These are phyloP conservation scores for Heterobasidion irregulare DNA, from an alignment of 1,284 basidiomycete species.

Conservation along the genomic window DNA sequence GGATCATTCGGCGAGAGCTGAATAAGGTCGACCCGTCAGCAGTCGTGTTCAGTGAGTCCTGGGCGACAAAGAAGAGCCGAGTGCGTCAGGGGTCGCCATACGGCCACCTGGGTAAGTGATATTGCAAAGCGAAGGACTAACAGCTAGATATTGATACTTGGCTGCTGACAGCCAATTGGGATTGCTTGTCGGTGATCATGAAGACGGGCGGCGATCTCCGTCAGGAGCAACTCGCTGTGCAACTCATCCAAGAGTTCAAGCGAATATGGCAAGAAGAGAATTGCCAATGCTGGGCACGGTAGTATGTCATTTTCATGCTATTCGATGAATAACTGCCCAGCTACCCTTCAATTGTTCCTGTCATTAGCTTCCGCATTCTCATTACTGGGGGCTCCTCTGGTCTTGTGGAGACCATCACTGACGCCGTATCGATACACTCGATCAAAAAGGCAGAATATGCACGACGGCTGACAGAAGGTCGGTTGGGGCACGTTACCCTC, in stretches of 20 bases:
- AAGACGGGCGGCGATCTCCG: constrained; percentile 97
- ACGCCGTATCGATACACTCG: constrained; percentile 96
- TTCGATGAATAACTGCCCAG: no score
- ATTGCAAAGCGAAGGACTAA: background rate
- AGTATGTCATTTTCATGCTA: constrained; percentile 44
- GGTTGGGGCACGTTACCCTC: constrained; percentile 78
- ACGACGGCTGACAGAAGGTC: constrained; percentile 71
- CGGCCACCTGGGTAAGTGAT: constrained; percentile 78
- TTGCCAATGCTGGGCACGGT: constrained; percentile 85
- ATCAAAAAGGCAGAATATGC: constrained; percentile 99
- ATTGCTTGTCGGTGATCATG: constrained; percentile 94
- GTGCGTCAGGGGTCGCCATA: constrained; percentile 93
- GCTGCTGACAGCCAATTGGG: constrained; percentile 50
- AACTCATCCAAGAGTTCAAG: constrained; percentile 90
- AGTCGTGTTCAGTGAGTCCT: constrained; percentile 92
- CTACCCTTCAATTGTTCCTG: background rate
- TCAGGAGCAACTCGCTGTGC: constrained; percentile 96
- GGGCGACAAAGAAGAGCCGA: constrained; percentile 90
- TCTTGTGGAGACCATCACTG: constrained; percentile 91
- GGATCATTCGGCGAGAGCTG: constrained; percentile 87
- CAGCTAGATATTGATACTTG: constrained; percentile 1
- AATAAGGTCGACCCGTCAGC: constrained; percentile 97
- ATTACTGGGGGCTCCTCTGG: constrained; percentile 93
- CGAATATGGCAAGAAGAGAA: constrained; percentile 94
- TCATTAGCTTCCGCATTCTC: constrained; percentile 62